A percentile compares a stretch with the other conserved stretches of the same genome.
These are phyloP conservation scores for Ceratocystis papillata DNA, from an alignment of 2,329 filamentous ascomycete species.

Conservation along the genomic window DNA sequence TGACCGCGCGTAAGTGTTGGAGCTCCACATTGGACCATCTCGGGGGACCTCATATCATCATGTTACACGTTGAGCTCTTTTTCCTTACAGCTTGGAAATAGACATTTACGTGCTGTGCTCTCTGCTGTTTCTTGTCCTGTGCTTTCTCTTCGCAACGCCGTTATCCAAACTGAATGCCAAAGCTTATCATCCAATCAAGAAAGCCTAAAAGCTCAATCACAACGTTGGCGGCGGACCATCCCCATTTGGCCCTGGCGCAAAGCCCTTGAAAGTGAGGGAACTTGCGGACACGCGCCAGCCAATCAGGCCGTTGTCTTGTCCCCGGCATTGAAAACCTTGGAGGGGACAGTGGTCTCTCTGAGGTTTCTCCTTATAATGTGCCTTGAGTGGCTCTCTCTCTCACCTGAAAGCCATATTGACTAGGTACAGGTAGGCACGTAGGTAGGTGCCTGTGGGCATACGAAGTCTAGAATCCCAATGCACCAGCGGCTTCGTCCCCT, in stretches of 20 bases:
- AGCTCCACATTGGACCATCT: neutral
- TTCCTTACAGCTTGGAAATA: too few species aligned
- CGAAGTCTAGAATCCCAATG: constrained; percentile 10
- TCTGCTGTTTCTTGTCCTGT: constrained; percentile 2
- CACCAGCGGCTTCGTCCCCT: neutral
- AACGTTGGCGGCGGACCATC: neutral
- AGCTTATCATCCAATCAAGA: constrained; percentile 7
- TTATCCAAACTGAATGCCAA: neutral
- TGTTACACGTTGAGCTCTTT: neutral
- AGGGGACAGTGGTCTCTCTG: constrained; percentile 3
- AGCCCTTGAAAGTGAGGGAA: constrained; percentile 7
- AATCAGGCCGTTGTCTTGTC: neutral
- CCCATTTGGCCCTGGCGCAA: constrained; percentile 1
- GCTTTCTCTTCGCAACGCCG: neutral
- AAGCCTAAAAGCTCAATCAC: neutral
- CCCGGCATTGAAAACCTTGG: neutral
- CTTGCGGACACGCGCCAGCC: neutral
- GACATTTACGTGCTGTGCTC: neutral
- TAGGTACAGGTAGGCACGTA: neutral
- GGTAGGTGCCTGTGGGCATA: neutral
- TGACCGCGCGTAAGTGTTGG: neutral
- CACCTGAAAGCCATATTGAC: constrained; percentile 16
- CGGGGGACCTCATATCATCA: neutral
- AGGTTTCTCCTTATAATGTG: neutral
- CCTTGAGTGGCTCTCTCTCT: constrained; percentile 8